Conservation (phyloP, 1,284 basidiomycete species). For the Leucocoprinus gongylophorus region DNA sequence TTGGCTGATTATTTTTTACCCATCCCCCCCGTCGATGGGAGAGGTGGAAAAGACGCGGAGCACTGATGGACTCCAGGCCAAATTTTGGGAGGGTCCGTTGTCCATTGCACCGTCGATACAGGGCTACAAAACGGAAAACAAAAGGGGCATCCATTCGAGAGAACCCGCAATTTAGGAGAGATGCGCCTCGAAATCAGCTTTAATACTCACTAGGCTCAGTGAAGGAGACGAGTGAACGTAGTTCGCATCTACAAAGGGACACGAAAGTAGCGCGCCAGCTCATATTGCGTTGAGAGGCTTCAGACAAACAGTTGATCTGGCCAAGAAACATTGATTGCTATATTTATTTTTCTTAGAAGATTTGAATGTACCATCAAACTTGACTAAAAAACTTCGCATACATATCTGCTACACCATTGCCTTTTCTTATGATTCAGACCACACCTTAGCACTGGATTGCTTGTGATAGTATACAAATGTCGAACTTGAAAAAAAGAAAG, state of each 20-base stretch:
- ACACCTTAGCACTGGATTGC: too few relatives aligned
- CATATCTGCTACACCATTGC: too few relatives aligned
- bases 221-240: too few relatives aligned
- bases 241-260: not conserved
- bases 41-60: not conserved
- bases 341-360: too few relatives aligned
- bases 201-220: not conserved
- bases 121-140: slow-evolving; percentile 2
- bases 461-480: too few relatives aligned
- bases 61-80: not conserved
- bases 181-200: not conserved
- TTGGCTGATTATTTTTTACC: slow-evolving; percentile 15
- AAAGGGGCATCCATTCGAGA: slow-evolving; percentile 7
- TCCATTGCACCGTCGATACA: not conserved
- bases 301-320: too few relatives aligned
- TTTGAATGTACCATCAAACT: too few relatives aligned
- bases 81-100: not conserved
- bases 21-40: slow-evolving; percentile 22
- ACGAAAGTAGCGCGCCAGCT: not conserved
- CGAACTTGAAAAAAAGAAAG: too few relatives aligned
- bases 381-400: too few relatives aligned
- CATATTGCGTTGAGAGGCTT: not conserved
- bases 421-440: too few relatives aligned
- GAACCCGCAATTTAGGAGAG: not conserved
- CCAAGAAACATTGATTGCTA: too few relatives aligned